Base-by-base conservation (phyloP, 805 yeast species). In the Torulaspora microellipsoides region DNA sequence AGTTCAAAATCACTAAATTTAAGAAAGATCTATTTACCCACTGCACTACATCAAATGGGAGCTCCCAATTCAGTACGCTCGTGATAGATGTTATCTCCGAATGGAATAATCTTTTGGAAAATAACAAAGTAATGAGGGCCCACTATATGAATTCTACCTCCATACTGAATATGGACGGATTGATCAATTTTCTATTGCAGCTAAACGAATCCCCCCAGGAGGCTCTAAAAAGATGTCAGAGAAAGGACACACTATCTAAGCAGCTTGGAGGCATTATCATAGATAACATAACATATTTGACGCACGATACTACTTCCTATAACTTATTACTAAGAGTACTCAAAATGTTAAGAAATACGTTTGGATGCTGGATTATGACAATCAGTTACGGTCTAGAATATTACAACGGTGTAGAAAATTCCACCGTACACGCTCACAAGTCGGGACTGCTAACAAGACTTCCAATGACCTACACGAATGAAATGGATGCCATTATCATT, bases 361-460 rank as follows among this genome's bases (percentile, higher is more conserved):
- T 53, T 36, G 67, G 67, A 3, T 58, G 65, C 47, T 56, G 59
- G 59, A 40, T 56, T 5, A 36, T 60, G 14, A 56, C 62, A 4
- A 43, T 47, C 3, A 55, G 64, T 29, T 59, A 50, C 35, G 60
- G 60, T 7, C 47, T 55, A 6, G 62, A 56, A 36, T 62, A 49
- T 39, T 56, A 58, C 39, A 49, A 55, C 27, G 65, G 65, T 20
- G 56, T 60, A 7, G 65, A 56, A 38, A 42, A 40, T 20, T 33
- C 48, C 8, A 38, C 48, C 9, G 42, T 49, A 2, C 31, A 46
- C 15, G 13, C 34, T 7, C 40, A 46, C 38, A 37, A 37, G 23
- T 38, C 42, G 11, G 52, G 53, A 8, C 42, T 49, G 9, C 32
- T 46, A 27, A 60, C 51, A 3, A 42, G 49, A 15, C 43, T 61